Evolutionary conservation across 1,139 yeast species (phyloP), one percentile per base, ranked within the genome.

Genomic region (Geotrichum reessii): DNA sequence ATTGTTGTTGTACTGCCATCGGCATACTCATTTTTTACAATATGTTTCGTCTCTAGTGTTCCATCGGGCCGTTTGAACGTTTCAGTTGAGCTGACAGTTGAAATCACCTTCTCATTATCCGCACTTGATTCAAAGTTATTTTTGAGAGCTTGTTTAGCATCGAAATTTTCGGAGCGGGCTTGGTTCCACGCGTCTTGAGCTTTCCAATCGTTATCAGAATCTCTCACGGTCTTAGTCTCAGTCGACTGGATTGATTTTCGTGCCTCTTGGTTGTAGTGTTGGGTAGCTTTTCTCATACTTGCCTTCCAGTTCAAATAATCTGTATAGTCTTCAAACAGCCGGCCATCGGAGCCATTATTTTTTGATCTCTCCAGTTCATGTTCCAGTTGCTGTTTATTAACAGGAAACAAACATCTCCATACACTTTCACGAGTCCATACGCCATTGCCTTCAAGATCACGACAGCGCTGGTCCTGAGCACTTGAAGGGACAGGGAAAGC

Each of bases 331-430:
- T 47, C 55, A 47, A 59, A 59, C 25, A 58, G 48, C 48, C 50
- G 33, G 14, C 50, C 49, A 3, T 52, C 44, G 9, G 40, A 37
- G 19, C 14, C 33, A 11, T 21, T 33, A 25, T 25, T 50, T 12
- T 11, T 17, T 9, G 53, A 11, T 37, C 33, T 50, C 14, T 55
- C 31, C 8, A 50, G 21, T 14, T 51, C 53, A 7, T 48, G 17
- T 1, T 47, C 37, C 25, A 54, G 42, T 17, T 21, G 52, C 3
- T 37, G 50, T n/a, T 55, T 47, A 27, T 56, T 57, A 21, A 14
- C 9, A 24, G 96, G 96, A 73, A 91, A 87, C 57, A 91, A 74
- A 72, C 97, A 91, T 67, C 91, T 80, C 97, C 97, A 91, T 71
- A 83, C 80, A 0, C 97, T 97, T 27, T 71, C 71, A 50, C 79